Conservation (phyloP, 352 stramenopile species). For the Globisporangium camurandrum region DNA sequence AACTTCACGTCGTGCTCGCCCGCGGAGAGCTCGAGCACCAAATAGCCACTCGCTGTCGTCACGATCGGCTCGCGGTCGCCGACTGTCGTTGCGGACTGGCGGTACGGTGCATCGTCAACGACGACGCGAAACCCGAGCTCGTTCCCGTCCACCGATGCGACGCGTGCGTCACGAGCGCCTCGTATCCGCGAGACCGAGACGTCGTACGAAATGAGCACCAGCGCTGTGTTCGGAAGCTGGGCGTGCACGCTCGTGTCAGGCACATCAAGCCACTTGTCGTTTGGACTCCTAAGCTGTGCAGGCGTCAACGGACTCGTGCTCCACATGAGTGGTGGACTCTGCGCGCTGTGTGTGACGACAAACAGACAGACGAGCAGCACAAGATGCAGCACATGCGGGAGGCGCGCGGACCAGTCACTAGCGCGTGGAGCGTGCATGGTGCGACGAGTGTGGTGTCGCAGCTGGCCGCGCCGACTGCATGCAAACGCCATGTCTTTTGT, state of each 20-base stretch:
- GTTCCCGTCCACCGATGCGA: conserved; percentile 18
- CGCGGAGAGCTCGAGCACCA: conserved; percentile 41
- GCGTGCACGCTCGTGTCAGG: conserved; percentile 36
- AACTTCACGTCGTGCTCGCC: conserved; percentile 43
- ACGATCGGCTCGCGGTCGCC: conserved; percentile 53
- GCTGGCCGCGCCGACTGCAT: too few species aligned
- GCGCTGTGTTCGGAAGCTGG: conserved; percentile 46
- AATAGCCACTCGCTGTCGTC: conserved; percentile 43
- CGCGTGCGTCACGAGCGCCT: conserved; percentile 3
- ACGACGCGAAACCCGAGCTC: conserved; percentile 58
- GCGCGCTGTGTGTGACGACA: conserved; percentile 8
- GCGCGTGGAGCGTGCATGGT: not conserved
- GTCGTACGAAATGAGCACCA: conserved; percentile 66
- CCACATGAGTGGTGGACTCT: conserved; percentile 52
- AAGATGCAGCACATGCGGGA: not conserved
- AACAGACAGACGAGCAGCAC: not conserved
- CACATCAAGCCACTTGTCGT: conserved; percentile 48
- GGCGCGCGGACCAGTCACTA: too few species aligned
- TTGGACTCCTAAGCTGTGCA: conserved; percentile 18
- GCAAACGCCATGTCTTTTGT: too few species aligned
- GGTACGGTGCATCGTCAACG: conserved; percentile 46
- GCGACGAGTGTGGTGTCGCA: too few species aligned
- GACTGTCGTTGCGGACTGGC: conserved; percentile 55
- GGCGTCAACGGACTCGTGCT: conserved; percentile 44
- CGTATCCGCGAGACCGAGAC: conserved; percentile 45